A percentile compares a stretch with the other conserved stretches of the same genome.
phyloP scores from a whole-genome alignment of 768 basidiomycete species.

The Psilocybe azurescens region DNA sequence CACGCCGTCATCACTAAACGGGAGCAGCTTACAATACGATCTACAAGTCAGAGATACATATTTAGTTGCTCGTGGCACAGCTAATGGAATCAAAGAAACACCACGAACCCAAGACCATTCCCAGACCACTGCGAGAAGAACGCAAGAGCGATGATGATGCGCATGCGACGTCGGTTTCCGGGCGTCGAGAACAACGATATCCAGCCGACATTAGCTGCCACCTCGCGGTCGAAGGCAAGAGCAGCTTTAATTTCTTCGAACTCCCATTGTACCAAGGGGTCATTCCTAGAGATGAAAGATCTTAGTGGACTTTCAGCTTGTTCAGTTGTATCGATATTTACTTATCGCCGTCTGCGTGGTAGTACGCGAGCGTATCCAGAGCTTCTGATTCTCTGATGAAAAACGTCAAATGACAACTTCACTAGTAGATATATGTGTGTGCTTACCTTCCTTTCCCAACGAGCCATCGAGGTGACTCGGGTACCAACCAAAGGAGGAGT shows the following conservation, averaged over 20 bases:
- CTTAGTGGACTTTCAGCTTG: background rate
- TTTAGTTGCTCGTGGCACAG: slow-evolving; percentile 4
- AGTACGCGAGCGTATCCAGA: slow-evolving; percentile 52
- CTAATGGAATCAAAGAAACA: background rate
- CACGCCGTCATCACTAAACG: background rate
- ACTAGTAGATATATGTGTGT: background rate
- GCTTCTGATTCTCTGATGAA: slow-evolving; percentile 48
- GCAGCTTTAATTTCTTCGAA: slow-evolving; percentile 68
- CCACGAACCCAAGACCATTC: slow-evolving; percentile 47
- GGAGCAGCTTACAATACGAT: slow-evolving; percentile 47
- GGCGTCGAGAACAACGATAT: slow-evolving; percentile 46
- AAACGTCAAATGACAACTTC: background rate
- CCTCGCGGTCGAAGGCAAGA: slow-evolving; percentile 44
- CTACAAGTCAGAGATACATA: slow-evolving; percentile 15
- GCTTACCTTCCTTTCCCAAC: slow-evolving; percentile 51
- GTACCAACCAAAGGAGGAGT: slow-evolving; percentile 61
- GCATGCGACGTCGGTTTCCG: slow-evolving; percentile 58
- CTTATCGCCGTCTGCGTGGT: slow-evolving; percentile 59
- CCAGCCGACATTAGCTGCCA: slow-evolving; percentile 48
- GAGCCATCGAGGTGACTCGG: slow-evolving; percentile 75
- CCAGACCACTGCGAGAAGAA: slow-evolving; percentile 67
- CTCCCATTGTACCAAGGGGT: slow-evolving; percentile 63
- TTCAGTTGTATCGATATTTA: slow-evolving; percentile 9
- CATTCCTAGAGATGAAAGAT: slow-evolving; percentile 35
- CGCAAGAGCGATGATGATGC: slow-evolving; percentile 60